Percentiles rank a stretch among this genome's conserved stretches.
Conservation (phyloP, 768 basidiomycete species). For the Kwoniella mangroviensis region DNA sequence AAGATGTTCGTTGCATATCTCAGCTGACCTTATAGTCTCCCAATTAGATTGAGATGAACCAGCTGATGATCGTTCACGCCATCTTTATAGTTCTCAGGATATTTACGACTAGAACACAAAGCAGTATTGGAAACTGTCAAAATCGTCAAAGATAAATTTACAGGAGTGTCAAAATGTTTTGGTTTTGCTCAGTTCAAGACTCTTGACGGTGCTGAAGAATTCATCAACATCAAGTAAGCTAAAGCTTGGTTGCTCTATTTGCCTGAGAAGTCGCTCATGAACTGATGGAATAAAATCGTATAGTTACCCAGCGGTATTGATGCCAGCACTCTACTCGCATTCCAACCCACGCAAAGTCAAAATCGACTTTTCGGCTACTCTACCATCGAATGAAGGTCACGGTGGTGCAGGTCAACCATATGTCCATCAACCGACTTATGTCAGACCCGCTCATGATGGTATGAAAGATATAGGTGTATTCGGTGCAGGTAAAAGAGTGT, state of each 20-base stretch:
- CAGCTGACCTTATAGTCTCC: slow-evolving; percentile 34
- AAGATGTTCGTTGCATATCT: slow-evolving; percentile 67
- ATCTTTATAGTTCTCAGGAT: slow-evolving; percentile 59
- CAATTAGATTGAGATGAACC: slow-evolving; percentile 18
- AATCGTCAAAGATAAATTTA: slow-evolving; percentile 93
- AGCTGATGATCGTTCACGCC: slow-evolving; percentile 68
- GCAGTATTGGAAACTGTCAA: slow-evolving; percentile 62
- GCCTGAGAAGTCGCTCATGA: slow-evolving; percentile 4
- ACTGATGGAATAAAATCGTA: not conserved
- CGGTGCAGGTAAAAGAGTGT: slow-evolving; percentile 63
- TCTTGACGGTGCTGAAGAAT: slow-evolving; percentile 83
- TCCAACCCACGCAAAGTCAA: slow-evolving; percentile 83
- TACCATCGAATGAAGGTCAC: not conserved
- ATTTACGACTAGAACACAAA: slow-evolving; percentile 52
- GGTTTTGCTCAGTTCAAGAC: slow-evolving; percentile 93
- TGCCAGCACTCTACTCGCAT: slow-evolving; percentile 88
- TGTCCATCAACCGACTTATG: slow-evolving; percentile 14
- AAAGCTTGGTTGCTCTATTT: not conserved
- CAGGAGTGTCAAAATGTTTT: slow-evolving; percentile 95
- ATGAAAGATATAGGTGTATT: slow-evolving; percentile 91
- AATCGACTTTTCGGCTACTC: slow-evolving; percentile 84
- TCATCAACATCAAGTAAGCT: slow-evolving; percentile 74
- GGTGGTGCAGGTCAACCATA: slow-evolving; percentile 1
- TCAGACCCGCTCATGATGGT: slow-evolving; percentile 70
- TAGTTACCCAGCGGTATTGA: slow-evolving; percentile 81